Evolutionary conservation across 2,329 filamentous ascomycete genomes (phyloP).

Genomic region (Plenodomus tracheiphilus): DNA sequence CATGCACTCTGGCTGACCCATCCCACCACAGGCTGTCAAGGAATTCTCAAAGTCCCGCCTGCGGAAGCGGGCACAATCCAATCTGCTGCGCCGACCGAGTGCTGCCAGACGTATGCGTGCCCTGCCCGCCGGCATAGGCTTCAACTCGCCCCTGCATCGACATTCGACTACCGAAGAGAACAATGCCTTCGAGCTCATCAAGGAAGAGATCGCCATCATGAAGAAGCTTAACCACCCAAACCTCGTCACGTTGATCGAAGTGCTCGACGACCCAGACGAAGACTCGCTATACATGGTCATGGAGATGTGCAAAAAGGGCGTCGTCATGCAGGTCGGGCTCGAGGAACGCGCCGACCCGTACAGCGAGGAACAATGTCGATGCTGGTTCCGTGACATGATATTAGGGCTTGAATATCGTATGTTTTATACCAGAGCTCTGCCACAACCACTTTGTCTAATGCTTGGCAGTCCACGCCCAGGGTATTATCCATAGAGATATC

Average conservation of each 20-base stretch:
- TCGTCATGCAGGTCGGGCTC: constrained; percentile 94
- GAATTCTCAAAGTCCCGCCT: constrained; percentile 94
- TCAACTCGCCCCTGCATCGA: constrained; percentile 66
- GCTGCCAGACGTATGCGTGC: constrained; percentile 57
- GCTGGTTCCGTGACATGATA: constrained; percentile 94
- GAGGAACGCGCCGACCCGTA: constrained; percentile 82
- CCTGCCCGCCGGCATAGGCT: constrained; percentile 56
- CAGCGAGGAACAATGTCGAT: constrained; percentile 76
- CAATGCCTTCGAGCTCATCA: constrained; percentile 81
- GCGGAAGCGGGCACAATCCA: constrained; percentile 86
- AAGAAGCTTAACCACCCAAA: constrained; percentile 97
- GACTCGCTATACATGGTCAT: constrained; percentile 98
- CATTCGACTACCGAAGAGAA: constrained; percentile 59
- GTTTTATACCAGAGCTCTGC: constrained; percentile 38
- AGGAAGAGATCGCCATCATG: constrained; percentile 98
- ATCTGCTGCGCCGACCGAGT: constrained; percentile 72
- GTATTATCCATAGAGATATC: constrained; percentile 94
- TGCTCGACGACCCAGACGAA: constrained; percentile 91
- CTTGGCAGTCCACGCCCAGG: constrained; percentile 79
- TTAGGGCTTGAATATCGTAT: constrained; percentile 89
- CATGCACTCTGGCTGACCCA: constrained; percentile 34
- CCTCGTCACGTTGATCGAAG: constrained; percentile 89
- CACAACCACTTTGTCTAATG: constrained; percentile 17
- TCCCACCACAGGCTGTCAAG: constrained; percentile 75
- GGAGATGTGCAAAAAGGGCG: constrained; percentile 98